Conservation (phyloP, 495 filamentous ascomycete species). For the Penicillium goetzii region DNA sequence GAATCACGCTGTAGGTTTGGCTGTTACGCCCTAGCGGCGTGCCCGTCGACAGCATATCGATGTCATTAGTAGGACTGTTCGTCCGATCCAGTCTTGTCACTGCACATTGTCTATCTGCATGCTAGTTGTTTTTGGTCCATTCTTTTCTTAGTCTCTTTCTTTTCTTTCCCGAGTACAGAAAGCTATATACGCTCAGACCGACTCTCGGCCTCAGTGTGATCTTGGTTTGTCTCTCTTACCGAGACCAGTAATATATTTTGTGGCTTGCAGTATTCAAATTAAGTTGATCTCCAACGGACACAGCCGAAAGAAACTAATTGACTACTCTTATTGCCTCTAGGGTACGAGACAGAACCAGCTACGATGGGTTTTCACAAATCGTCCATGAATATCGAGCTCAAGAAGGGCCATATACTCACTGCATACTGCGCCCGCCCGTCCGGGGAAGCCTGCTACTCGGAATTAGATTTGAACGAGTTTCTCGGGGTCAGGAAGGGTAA, state of each 20-base stretch:
- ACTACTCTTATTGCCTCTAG: not conserved
- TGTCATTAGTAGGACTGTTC: conserved; percentile 21
- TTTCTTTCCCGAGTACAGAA: not conserved
- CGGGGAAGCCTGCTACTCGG: conserved; percentile 30
- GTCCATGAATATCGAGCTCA: conserved; percentile 30
- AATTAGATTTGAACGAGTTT: conserved; percentile 29
- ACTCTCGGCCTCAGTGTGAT: not conserved
- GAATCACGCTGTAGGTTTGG: not conserved
- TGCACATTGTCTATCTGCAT: conserved; percentile 7
- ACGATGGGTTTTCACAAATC: conserved; percentile 36
- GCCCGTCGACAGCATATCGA: conserved; percentile 17
- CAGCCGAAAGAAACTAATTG: not conserved
- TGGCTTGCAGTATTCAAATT: not conserved
- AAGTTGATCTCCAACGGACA: not conserved
- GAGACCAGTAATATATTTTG: not conserved
- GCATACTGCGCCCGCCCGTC: conserved; percentile 29
- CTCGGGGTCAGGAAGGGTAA: conserved; percentile 30
- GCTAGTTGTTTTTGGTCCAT: not conserved
- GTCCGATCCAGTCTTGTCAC: not conserved
- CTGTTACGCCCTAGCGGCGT: conserved; percentile 2
- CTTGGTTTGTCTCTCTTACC: conserved; percentile 2
- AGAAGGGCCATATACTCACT: conserved; percentile 26
- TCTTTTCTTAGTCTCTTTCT: not conserved
- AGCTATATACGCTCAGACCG: conserved; percentile 1
- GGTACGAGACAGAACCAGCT: not conserved